Percentiles rank a stretch among this genome's conserved stretches.
These are phyloP conservation scores for Trichoderma koningiopsis DNA, from an alignment of 2,329 filamentous ascomycete genomes.

Conservation along the genomic window DNA sequence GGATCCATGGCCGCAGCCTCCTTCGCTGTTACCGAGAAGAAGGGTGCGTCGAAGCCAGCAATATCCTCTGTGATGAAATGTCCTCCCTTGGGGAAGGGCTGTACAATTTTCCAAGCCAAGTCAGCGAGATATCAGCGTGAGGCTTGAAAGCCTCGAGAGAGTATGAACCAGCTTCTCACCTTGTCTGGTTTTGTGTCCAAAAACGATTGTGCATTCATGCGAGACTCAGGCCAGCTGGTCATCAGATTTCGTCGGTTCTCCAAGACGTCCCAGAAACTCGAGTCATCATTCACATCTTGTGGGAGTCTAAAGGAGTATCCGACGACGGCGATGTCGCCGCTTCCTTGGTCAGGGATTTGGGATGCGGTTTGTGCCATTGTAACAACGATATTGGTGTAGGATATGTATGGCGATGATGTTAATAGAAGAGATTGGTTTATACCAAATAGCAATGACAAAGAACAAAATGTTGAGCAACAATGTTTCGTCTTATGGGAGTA, in stretches of 20 bases:
- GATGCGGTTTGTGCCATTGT: background rate
- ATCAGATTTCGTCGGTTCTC: conserved; percentile 36
- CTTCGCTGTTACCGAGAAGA: conserved; percentile 35
- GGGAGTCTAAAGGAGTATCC: conserved; percentile 45
- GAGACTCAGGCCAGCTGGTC: conserved; percentile 39
- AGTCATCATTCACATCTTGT: conserved; percentile 37
- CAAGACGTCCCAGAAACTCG: conserved; percentile 41
- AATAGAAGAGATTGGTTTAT: no score
- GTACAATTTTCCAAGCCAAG: no score
- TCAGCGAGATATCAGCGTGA: no score
- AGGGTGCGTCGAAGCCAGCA: conserved; percentile 30
- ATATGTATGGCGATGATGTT: no score
- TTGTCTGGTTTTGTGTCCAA: conserved; percentile 16
- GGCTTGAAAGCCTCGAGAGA: no score
- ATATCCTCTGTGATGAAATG: conserved; percentile 16
- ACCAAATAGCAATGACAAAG: no score
- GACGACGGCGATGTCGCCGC: conserved; percentile 37
- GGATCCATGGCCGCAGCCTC: conserved; percentile 27
- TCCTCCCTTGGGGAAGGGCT: no score
- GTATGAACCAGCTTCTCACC: background rate
- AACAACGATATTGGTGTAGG: background rate
- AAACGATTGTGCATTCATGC: conserved; percentile 36
- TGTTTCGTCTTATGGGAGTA: no score
- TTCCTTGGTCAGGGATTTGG: background rate
- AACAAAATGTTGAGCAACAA: no score